Percentiles rank a stretch among this genome's conserved stretches.
Conservation (phyloP, 768 basidiomycete genomes). For the Calvatia gigantea region DNA sequence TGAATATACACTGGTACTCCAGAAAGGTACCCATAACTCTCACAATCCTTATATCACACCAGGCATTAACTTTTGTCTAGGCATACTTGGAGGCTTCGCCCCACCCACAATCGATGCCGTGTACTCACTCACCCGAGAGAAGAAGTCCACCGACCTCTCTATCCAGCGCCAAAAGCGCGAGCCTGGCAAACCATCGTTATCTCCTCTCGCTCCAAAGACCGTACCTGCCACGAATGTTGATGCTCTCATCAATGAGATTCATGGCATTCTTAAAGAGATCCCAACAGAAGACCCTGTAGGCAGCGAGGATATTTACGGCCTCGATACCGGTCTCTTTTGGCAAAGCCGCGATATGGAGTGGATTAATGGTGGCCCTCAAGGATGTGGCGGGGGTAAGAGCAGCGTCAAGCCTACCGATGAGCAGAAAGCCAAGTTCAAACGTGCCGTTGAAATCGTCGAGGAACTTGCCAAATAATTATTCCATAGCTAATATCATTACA, state of each 20-base stretch:
- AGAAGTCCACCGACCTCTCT: constrained; percentile 30
- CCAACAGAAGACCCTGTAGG: constrained; percentile 56
- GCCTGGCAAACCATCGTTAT: constrained; percentile 41
- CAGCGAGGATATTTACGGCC: constrained; percentile 69
- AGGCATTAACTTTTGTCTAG: constrained; percentile 40
- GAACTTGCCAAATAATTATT: constrained; percentile 29
- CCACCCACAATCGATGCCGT: constrained; percentile 61
- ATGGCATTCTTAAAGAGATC: constrained; percentile 53
- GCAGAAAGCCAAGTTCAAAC: constrained; percentile 63
- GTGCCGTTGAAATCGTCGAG: constrained; percentile 67
- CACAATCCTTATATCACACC: background rate
- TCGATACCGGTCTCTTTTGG: constrained; percentile 64
- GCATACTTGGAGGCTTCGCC: constrained; percentile 74
- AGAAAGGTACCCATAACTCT: constrained; percentile 37
- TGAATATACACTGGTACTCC: constrained; percentile 56
- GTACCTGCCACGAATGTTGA: constrained; percentile 30
- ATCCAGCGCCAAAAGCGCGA: constrained; percentile 47
- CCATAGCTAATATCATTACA: background rate
- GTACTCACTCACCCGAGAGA: constrained; percentile 44
- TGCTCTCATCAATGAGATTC: constrained; percentile 53
- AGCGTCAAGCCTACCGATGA: constrained; percentile 48
- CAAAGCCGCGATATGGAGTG: constrained; percentile 55
- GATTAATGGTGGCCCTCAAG: constrained; percentile 58
- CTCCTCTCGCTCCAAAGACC: constrained; percentile 38
- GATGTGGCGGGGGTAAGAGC: constrained; percentile 53